Evolutionary conservation across 179 eudicot species (phyloP), one percentile per base, ranked within the genome.

Genomic region (Silene coronaria): DNA sequence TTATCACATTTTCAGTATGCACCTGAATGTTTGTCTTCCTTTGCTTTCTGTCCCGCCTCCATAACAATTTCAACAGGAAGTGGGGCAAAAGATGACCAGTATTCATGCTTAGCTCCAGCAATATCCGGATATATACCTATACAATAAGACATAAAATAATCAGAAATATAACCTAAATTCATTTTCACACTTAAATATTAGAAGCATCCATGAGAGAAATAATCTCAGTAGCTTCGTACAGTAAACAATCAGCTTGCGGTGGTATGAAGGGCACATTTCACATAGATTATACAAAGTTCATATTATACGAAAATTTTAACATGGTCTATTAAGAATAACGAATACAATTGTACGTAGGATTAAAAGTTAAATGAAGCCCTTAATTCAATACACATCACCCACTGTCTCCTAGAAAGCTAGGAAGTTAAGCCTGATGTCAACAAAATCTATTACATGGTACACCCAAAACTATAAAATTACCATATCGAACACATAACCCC

Each of bases 51-150:
- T 65, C 97, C 99, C 0, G 91, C 90, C 72, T 89, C 90, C 71
- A 89, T 75, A 78, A 95, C 96, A 77, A 89, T 81, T 87, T 91
- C 96, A 53, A 83, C 79, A 63, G 99, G 97, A 75, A 85, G 86
- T 24, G 96, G 94, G 64, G 89, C 93, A 78, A 88, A 83, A 60
- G 97, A 85, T 79, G 97, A 91, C 99, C 99, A 95, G 68, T 87
- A 88, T 45, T 92, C 89, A 80, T 87, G 71, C 81, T 92, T 91
- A 46, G 87, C 89, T 71, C 74, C 84, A 64, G 97, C 97, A 75
- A 92, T 95, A 66, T 92, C 99, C 57, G 91, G 82, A 82, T 91
- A 91, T 12, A 95, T 86, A 75, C 91, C 99, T 92, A 81, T 62
- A 81, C 30, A 36, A 58, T 30, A 74, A 75, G 75, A 23, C 67